Evolutionary conservation across 2,329 filamentous ascomycete species (phyloP).

Genomic region (Alternaria postmessia): DNA sequence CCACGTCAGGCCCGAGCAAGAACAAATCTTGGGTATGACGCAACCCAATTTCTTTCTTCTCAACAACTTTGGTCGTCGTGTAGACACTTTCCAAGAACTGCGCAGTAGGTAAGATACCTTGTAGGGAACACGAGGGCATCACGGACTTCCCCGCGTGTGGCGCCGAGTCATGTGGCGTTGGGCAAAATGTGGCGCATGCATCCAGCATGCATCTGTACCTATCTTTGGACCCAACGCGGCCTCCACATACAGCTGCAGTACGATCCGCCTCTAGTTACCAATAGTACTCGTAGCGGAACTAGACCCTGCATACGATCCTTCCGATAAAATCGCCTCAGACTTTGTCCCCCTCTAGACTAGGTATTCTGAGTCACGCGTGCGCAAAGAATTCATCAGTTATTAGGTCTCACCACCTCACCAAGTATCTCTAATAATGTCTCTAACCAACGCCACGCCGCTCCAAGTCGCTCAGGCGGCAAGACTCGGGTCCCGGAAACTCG

Average conservation of each 20-base stretch:
- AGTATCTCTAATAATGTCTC: slow-evolving; percentile 67
- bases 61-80: not conserved
- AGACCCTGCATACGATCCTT: slow-evolving; percentile 15
- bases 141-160: not conserved
- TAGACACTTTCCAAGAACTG: not conserved
- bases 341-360: not conserved
- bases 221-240: not conserved
- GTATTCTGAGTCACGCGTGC: slow-evolving; percentile 3
- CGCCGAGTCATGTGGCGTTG: not conserved
- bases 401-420: slow-evolving; percentile 17
- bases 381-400: slow-evolving; percentile 5
- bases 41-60: slow-evolving; percentile 4
- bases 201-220: not conserved
- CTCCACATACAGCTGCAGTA: not conserved
- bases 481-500: slow-evolving; percentile 80
- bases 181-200: not conserved
- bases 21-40: slow-evolving; percentile 12
- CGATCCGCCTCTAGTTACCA: slow-evolving; percentile 14
- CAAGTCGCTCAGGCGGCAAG: slow-evolving; percentile 82
- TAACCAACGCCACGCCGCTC: slow-evolving; percentile 82
- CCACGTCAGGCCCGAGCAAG: slow-evolving; percentile 4
- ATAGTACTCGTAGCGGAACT: slow-evolving; percentile 23
- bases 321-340: not conserved
- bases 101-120: not conserved
- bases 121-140: slow-evolving; percentile 1